Base-by-base conservation (phyloP, 2,329 filamentous ascomycete species). In the Paraconiothyrium sp. region DNA sequence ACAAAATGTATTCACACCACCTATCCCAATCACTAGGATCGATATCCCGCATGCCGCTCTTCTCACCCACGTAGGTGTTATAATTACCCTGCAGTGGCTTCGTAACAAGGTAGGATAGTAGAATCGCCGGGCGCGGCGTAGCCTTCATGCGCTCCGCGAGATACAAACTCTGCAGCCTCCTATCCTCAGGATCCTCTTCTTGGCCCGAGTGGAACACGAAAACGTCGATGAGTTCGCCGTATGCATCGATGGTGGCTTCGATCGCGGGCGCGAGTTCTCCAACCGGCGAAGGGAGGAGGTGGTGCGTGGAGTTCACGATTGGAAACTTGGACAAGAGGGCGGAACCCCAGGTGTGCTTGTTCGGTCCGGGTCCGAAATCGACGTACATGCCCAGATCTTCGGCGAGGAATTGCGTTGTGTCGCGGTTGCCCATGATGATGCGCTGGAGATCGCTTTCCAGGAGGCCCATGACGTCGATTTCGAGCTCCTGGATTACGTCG, bases 361-460 rank as follows among this genome's bases (percentile, higher is more conserved):
- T 97, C 7, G 95, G 95, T 1, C 95, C 95, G 34, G 95, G 95
- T 58, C 95, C 95, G 73, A 93, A 97, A 82, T 99, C 95, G 54
- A 96, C 94, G 75, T 97, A 99, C 95, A 99, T 99, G 70, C 95
- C 95, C 11, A 99, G 86, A 68, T 99, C 94, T 77, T 98, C 94
- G 22, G 95, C 94, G 9, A 99, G 86, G 80, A 92, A 96, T 76
- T 98, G 95, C 1, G 95, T 97, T 9, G 92, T 91, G 77, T 99
- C 95, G 68, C 95, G 91, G 81, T 98, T 99, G 73, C 95, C 95
- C 95, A 98, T 99, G 83, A 99, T 99, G 81, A 99, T 97, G 69
- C 94, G 92, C 81, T 99, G 95, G 39, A 92, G 86, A 76, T 99
- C 95, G 0, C 91, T 92, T 79, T 99, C 95, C 0, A 99, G 86